A percentile compares a stretch with the other conserved stretches of the same genome.
phyloP scores from a whole-genome alignment of 495 filamentous ascomycete species.

The Bathelium albidoporum region DNA sequence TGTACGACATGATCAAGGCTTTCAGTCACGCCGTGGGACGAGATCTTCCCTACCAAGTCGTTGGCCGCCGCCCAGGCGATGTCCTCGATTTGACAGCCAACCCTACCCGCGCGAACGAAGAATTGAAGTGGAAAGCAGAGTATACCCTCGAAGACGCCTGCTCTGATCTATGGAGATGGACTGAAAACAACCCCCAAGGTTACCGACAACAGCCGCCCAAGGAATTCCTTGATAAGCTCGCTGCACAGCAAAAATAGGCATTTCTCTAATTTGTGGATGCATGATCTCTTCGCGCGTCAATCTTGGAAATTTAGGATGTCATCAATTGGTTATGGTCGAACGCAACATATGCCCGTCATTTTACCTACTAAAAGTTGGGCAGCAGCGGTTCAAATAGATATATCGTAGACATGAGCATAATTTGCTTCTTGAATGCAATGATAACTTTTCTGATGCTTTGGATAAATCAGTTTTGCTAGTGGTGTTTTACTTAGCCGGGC shows the following conservation, averaged over 20 bases:
- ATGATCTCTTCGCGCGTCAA: not conserved
- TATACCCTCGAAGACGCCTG: conserved; percentile 86
- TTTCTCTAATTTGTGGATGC: not conserved
- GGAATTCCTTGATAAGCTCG: conserved; percentile 63
- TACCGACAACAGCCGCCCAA: conserved; percentile 85
- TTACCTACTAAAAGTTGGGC: not conserved
- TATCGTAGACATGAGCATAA: not conserved
- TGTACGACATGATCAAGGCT: conserved; percentile 94
- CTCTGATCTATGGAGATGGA: conserved; percentile 91
- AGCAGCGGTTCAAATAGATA: not conserved
- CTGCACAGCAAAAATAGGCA: conserved; percentile 38
- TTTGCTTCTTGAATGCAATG: not conserved
- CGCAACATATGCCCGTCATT: not conserved
- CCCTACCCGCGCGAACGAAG: conserved; percentile 71
- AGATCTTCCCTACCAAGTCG: conserved; percentile 79
- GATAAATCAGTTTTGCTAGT: not conserved
- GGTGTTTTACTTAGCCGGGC: not conserved
- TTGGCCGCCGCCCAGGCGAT: conserved; percentile 72
- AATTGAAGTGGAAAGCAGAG: conserved; percentile 88
- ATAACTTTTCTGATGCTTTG: not conserved
- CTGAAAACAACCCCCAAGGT: conserved; percentile 86
- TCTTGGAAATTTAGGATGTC: not conserved
- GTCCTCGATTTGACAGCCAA: conserved; percentile 92
- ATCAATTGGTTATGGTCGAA: not conserved
- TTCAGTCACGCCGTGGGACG: conserved; percentile 79